Conservation (phyloP, 805 yeast species). For the Ogataea chonburiensis region DNA sequence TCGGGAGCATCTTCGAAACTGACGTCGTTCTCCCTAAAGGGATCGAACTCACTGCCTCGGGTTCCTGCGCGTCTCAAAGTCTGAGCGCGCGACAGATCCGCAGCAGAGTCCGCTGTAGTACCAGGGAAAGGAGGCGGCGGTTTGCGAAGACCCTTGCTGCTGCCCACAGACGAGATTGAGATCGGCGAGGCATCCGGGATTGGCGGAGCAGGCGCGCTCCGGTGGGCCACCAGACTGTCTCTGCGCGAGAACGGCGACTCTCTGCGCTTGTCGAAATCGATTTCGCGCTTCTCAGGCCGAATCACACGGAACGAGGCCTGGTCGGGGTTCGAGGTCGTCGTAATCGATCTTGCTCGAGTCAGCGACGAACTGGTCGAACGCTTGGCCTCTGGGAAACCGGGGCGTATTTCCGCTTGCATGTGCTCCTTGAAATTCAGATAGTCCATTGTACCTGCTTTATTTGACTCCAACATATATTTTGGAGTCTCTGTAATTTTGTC, state of each 20-base stretch:
- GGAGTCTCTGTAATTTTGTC: slow-evolving; percentile 61
- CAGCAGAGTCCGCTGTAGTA: too few species aligned
- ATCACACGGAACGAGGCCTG: slow-evolving; percentile 62
- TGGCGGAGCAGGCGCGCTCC: slow-evolving; percentile 68
- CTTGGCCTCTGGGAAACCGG: slow-evolving; percentile 10
- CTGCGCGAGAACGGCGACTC: slow-evolving; percentile 64
- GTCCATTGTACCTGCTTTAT: slow-evolving; percentile 41
- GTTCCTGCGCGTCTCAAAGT: slow-evolving; percentile 19
- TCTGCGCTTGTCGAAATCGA: slow-evolving; percentile 77
- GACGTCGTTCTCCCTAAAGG: slow-evolving; percentile 68
- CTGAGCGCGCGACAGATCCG: slow-evolving; percentile 13
- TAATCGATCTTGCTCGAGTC: slow-evolving; percentile 31
- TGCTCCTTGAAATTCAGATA: slow-evolving; percentile 58
- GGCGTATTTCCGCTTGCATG: slow-evolving; percentile 4
- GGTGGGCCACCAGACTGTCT: slow-evolving; percentile 56
- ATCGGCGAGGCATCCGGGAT: slow-evolving; percentile 9
- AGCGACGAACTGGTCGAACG: slow-evolving; percentile 26
- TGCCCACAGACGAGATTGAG: slow-evolving; percentile 4
- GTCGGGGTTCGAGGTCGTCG: slow-evolving; percentile 26
- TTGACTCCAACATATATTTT: slow-evolving; percentile 51
- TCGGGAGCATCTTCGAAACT: slow-evolving; percentile 75
- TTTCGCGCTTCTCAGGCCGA: slow-evolving; percentile 64
- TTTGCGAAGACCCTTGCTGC: slow-evolving; percentile 20
- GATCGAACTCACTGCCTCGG: slow-evolving; percentile 35
- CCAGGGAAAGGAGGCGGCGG: slow-evolving; percentile 28